Percentiles rank a stretch among this genome's conserved stretches.
Conservation (phyloP, 345 rosid species). For the Psidium guajava region DNA sequence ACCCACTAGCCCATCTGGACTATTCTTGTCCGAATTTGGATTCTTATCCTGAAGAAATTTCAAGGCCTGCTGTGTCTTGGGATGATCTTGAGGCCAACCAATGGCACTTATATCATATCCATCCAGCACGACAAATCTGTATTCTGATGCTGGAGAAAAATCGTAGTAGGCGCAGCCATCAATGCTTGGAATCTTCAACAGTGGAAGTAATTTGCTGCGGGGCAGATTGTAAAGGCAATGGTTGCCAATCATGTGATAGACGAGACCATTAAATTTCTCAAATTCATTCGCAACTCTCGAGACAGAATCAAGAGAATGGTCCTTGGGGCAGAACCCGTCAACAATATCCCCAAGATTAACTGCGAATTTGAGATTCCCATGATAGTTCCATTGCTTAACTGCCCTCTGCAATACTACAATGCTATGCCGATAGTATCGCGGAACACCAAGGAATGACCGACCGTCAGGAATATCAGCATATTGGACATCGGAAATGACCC, state of each 20-base stretch:
- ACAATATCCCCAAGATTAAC: conserved; percentile 86
- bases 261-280: conserved; percentile 53
- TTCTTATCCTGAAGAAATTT: conserved; percentile 55
- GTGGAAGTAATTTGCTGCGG: conserved; percentile 57
- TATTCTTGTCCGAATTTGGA: conserved; percentile 75
- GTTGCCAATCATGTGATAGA: conserved; percentile 86
- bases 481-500: conserved; percentile 83
- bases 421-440: conserved; percentile 75
- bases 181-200: conserved; percentile 44
- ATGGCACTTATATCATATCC: conserved; percentile 84
- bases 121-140: conserved; percentile 67
- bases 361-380: conserved; percentile 46
- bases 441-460: conserved; percentile 67
- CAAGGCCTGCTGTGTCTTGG: conserved; percentile 53
- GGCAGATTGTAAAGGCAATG: conserved; percentile 97
- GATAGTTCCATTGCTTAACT: conserved; percentile 64
- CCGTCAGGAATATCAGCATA: conserved; percentile 93
- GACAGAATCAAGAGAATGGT: conserved; percentile 45
- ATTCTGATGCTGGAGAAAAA: conserved; percentile 61
- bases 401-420: conserved; percentile 64
- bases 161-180: conserved; percentile 68
- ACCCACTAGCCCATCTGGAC: conserved; percentile 59
- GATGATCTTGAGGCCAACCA: conserved; percentile 71
- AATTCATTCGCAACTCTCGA: conserved; percentile 44
- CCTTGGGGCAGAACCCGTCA: conserved; percentile 62